Base-by-base conservation (phyloP, 2,329 filamentous ascomycete species). In the Endoconidiophora polonica region DNA sequence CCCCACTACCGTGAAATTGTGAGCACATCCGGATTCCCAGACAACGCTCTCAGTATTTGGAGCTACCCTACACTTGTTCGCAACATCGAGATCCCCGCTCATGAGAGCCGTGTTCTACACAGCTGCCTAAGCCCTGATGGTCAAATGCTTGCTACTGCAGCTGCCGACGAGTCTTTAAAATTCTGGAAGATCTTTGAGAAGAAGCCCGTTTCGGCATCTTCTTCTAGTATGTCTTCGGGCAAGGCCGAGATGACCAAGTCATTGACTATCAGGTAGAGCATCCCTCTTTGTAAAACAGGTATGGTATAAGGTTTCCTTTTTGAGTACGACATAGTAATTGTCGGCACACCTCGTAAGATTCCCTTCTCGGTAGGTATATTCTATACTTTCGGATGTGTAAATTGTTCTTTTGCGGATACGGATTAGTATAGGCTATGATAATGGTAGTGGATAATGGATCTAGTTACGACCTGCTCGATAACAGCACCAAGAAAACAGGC, bases 111-210 rank as follows among this genome's bases (percentile, higher is more conserved):
- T 59, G 90, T 98, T 40, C 77, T 98, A 46, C 91, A 96, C 78
- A 94, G 86, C 73, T 91, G 86, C 64, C 78, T 98, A 58, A 95
- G 87, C 69, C 91, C 91, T 2, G 91, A 98, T 61, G 91, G 91
- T 48, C 91, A 98, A 71, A 94, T 95, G 79, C 77, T 98, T 50
- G 91, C 91, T 46, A 98, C 91, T 47, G 90, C 91, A 54, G 82
- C 90, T 58, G 88, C 90, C 37, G 91, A 98, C 60, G 91, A 98
- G 73, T 90, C 83, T 62, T 74, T 98, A 66, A 98, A 98, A 72
- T 98, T 98, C 75, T 98, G 91, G 91, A 98, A 98, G 79, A 76
- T 98, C 59, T 98, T 98, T 62, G 91, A 98, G 76, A 95, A 94
- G 77, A 96, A 95, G 77, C 73, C 88, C 16, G 87, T 86, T 50